Percentiles rank a stretch among this genome's conserved stretches.
These are phyloP conservation scores for Penicillium arizonense DNA, from an alignment of 495 filamentous ascomycete species.

Conservation along the genomic window DNA sequence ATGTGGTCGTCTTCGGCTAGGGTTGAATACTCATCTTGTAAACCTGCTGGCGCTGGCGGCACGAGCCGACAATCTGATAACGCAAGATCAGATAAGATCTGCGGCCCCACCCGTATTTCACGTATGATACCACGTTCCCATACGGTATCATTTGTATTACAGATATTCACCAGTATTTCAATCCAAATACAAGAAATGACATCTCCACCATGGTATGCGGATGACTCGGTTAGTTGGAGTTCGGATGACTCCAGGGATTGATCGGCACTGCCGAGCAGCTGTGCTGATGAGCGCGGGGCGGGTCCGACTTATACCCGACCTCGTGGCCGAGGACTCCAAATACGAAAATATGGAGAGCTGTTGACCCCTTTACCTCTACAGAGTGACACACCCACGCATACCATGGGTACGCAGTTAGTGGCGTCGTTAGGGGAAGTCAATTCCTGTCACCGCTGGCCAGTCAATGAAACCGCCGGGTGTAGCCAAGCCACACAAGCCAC, in stretches of 20 bases:
- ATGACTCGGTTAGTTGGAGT: neutral
- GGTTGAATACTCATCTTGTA: neutral
- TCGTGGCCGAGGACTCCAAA: too few relatives aligned
- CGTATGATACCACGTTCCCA: neutral
- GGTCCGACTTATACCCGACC: too few relatives aligned
- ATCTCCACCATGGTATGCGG: too few relatives aligned
- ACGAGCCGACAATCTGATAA: constrained; percentile 1
- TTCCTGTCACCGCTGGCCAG: too few relatives aligned
- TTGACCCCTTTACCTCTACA: too few relatives aligned
- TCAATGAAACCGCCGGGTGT: neutral
- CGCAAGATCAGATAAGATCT: constrained; percentile 3
- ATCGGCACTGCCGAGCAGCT: neutral
- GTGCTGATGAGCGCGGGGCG: too few relatives aligned
- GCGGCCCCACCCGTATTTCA: neutral
- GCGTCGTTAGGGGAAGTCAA: too few relatives aligned
- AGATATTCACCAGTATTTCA: too few relatives aligned
- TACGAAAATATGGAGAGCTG: too few relatives aligned
- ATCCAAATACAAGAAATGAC: too few relatives aligned
- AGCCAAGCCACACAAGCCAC: neutral
- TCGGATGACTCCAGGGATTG: neutral
- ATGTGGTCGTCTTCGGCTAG: neutral
- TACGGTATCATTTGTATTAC: neutral
- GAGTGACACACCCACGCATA: too few relatives aligned
- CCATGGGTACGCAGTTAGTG: too few relatives aligned
- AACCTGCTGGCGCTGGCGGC: neutral